Evolutionary conservation across 306 rosid species (phyloP).

Genomic region (Luffa aegyptiaca): DNA sequence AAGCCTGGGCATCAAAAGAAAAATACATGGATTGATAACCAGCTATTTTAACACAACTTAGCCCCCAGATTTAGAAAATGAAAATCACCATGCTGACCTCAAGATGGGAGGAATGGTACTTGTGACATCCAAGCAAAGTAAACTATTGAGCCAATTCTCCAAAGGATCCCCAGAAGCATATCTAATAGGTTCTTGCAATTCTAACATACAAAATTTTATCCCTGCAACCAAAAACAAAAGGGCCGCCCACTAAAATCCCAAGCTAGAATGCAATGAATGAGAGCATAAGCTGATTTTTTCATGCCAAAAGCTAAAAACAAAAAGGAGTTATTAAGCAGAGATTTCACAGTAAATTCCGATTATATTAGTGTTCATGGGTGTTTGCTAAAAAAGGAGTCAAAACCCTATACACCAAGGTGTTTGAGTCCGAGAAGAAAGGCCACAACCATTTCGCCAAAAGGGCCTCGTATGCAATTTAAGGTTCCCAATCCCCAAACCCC

Average conservation of each 20-base stretch:
- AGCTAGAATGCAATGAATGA: neutral
- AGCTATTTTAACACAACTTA: neutral
- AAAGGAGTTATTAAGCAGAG: neutral
- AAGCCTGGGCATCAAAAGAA: conserved; percentile 29
- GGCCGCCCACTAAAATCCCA: neutral
- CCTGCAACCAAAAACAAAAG: neutral
- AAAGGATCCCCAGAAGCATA: conserved; percentile 86
- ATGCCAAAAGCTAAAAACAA: neutral
- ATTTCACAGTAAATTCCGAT: neutral
- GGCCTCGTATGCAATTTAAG: no score
- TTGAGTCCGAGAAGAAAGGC: no score
- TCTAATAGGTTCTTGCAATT: conserved; percentile 77
- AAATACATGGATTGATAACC: neutral
- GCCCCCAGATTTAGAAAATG: neutral
- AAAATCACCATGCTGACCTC: conserved; percentile 36
- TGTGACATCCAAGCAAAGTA: conserved; percentile 82
- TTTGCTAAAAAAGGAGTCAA: no score
- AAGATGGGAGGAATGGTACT: conserved; percentile 51
- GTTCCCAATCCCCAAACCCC: no score
- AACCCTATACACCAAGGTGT: no score
- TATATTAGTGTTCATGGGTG: no score
- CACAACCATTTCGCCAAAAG: no score
- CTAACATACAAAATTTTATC: conserved; percentile 25
- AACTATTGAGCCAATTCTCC: conserved; percentile 73
- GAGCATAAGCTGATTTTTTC: neutral